These are phyloP conservation scores for Pleurotus salmoneostramineus DNA, from an alignment of 768 basidiomycete species.

Conservation along the genomic window DNA sequence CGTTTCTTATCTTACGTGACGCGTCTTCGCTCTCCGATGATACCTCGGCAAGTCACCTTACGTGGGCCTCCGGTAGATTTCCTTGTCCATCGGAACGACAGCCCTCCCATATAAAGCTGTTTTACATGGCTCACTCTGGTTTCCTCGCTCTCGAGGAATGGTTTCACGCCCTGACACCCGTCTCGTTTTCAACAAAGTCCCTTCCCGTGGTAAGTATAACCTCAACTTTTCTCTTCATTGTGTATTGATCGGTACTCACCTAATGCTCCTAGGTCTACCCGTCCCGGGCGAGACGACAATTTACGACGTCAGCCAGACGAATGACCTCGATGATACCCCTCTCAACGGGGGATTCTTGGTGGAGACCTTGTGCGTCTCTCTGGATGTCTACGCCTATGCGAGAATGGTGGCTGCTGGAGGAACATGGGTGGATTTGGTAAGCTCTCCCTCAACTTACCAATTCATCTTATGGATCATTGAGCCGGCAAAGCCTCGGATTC, in stretches of 20 bases:
- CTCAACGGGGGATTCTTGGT: slow-evolving; percentile 44
- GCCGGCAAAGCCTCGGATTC: slow-evolving; percentile 19
- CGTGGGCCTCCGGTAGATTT: too few relatives aligned
- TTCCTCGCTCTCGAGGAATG: too few relatives aligned
- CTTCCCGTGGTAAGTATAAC: slow-evolving; percentile 19
- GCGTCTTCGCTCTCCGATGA: too few relatives aligned
- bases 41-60: too few relatives aligned
- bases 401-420: slow-evolving; percentile 28
- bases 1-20: too few relatives aligned
- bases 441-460: background rate
- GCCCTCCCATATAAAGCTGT: too few relatives aligned
- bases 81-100: too few relatives aligned
- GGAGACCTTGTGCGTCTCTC: slow-evolving; percentile 43
- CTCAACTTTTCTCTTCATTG: slow-evolving; percentile 2
- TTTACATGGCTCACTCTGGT: too few relatives aligned
- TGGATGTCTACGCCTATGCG: slow-evolving; percentile 39
- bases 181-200: slow-evolving; percentile 32
- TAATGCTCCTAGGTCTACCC: slow-evolving; percentile 27
- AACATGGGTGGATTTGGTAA: background rate
- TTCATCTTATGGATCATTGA: background rate
- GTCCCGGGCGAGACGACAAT: slow-evolving; percentile 43
- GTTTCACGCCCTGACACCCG: slow-evolving; percentile 21
- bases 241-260: slow-evolving; percentile 6
- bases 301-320: slow-evolving; percentile 38
- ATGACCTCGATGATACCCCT: slow-evolving; percentile 43